These are phyloP conservation scores for Panus rudis DNA, from an alignment of 768 basidiomycete genomes.

Conservation along the genomic window DNA sequence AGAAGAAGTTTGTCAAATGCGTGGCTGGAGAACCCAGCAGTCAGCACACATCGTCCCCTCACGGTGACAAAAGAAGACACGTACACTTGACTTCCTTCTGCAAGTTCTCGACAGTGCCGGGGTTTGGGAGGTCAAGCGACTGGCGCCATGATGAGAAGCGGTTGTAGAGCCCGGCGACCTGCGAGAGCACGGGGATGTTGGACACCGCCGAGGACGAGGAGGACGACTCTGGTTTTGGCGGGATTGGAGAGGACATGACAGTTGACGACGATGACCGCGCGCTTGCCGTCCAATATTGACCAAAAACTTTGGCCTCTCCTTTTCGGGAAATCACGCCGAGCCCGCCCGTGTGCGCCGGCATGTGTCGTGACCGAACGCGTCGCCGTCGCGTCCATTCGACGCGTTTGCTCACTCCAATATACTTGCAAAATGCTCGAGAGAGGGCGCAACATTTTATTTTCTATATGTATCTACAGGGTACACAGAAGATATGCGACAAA, in stretches of 20 bases:
- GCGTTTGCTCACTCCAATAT: no score
- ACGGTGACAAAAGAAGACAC: conserved; percentile 18
- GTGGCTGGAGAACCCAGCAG: conserved; percentile 49
- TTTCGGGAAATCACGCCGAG: no score
- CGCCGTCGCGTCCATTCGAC: no score
- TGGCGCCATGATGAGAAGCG: conserved; percentile 79
- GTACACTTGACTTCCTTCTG: conserved; percentile 89
- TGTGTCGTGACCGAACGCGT: no score
- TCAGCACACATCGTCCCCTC: not conserved
- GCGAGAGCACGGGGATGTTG: conserved; percentile 25
- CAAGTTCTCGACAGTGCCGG: conserved; percentile 90
- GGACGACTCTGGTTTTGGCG: conserved; percentile 5
- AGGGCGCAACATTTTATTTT: no score
- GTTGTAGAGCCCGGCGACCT: conserved; percentile 60
- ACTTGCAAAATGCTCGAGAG: no score
- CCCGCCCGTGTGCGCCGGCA: no score
- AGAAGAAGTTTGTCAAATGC: conserved; percentile 88
- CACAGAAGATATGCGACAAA: no score
- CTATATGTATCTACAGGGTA: no score
- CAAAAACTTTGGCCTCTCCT: no score
- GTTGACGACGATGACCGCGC: conserved; percentile 1
- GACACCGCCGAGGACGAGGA: conserved; percentile 10
- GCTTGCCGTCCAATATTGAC: no score
- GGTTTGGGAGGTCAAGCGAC: conserved; percentile 76
- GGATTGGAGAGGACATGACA: conserved; percentile 3